phyloP scores from a whole-genome alignment of 345 rosid species.

The Dipteronia sinensis region DNA sequence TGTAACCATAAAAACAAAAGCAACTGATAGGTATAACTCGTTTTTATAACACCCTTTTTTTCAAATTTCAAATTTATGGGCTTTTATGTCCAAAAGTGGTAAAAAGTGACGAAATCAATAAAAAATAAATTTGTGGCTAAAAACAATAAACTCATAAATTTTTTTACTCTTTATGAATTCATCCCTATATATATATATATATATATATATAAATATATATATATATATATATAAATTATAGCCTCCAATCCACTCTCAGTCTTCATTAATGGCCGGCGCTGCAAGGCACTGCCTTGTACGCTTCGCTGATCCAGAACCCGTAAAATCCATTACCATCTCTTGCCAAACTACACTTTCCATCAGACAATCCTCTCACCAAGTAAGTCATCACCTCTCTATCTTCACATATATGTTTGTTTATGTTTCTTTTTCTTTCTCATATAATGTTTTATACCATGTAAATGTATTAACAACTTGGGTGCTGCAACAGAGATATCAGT shows the following conservation, averaged over 20 bases:
- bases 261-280: slow-evolving; percentile 15
- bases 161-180: no score
- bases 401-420: background rate
- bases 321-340: slow-evolving; percentile 19
- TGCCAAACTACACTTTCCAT: background rate
- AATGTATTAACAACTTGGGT: background rate
- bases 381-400: background rate
- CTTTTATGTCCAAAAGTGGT: no score
- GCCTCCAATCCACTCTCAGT: background rate
- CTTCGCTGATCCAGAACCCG: slow-evolving; percentile 31
- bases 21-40: no score
- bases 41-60: no score
- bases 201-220: no score
- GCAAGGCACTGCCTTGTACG: slow-evolving; percentile 31
- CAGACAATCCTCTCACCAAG: slow-evolving; percentile 34
- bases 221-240: no score
- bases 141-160: no score
- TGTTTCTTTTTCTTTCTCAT: background rate
- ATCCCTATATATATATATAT: no score
- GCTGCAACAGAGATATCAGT: slow-evolving; percentile 35
- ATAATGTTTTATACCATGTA: background rate
- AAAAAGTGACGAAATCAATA: no score
- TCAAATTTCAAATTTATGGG: no score
- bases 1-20: no score
- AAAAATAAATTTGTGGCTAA: no score